Evolutionary conservation across 352 stramenopile genomes (phyloP), one percentile per base, ranked within the genome.

Genomic region (Phytophthora quininea): DNA sequence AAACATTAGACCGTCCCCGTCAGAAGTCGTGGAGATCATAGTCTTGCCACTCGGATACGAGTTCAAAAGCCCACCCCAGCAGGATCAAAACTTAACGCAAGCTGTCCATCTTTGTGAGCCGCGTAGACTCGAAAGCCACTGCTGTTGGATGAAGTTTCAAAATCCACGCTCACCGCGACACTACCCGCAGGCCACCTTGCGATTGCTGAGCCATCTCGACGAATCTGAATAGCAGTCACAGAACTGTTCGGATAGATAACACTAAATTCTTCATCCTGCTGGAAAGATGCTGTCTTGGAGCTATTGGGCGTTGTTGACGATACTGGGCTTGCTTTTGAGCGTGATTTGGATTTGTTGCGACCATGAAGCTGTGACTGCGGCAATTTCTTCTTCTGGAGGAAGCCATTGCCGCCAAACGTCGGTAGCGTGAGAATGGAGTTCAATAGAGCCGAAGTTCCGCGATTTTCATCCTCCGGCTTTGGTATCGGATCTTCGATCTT

Each of bases 11-110:
- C 86, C 84, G 53, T 90, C 71, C 37, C 86, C 82, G 30, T 67
- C 71, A 1, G 79, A 89, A 5, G 84, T 90, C 10, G 86, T 94
- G 10, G 84, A 94, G 5, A 94, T 61, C 58, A 94, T 74, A 58
- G 82, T 90, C 14, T 81, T 77, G 9, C 86, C 84, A n/a, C 78
- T 91, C 29, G 86, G 82, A 32, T 92, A 80, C 53, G 91, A 90
- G 58, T 94, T 94, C 55, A 92, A 77, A 42, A 94, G 92, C 12
- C 86, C 86, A 92, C 86, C 32, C 86, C 86, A 5, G 57, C 54
- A 2, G 76, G 63, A 42, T 92, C 84, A 32, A 94, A 88, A 48
- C 83, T 94, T 31, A 94, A 57, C 24, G 80, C 79, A 47, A 94
- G 74, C 6, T 69, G 68, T 0, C 84, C 82, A 57, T 94, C 86